Conservation (phyloP, 768 basidiomycete genomes). For the Hericium erinaceus region DNA sequence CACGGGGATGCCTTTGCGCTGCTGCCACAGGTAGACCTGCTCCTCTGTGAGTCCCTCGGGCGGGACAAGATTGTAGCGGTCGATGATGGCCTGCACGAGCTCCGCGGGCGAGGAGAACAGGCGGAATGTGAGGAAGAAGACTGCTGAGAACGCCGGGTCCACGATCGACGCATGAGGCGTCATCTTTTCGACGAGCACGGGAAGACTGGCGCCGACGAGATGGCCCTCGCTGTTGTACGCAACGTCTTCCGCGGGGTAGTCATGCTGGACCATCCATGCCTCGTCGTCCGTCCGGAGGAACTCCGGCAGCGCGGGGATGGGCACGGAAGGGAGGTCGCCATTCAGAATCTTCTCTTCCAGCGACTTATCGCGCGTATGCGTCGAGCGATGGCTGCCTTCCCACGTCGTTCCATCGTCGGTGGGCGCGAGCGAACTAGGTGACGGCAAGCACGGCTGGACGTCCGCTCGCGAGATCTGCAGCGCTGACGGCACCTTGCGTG, state of each 20-base stretch:
- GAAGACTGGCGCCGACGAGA: conserved; percentile 84
- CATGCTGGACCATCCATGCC: conserved; percentile 56
- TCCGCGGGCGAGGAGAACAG: conserved; percentile 75
- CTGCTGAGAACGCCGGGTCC: conserved; percentile 75
- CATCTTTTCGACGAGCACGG: conserved; percentile 92
- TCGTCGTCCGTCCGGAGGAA: conserved; percentile 28
- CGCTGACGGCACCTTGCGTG: not conserved
- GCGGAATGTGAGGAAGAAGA: conserved; percentile 95
- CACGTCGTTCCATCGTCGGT: conserved; percentile 51
- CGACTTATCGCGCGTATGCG: conserved; percentile 23
- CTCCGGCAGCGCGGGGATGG: conserved; percentile 26
- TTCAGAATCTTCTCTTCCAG: conserved; percentile 48
- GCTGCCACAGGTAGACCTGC: conserved; percentile 69
- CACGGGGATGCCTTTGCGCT: conserved; percentile 82
- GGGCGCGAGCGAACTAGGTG: conserved; percentile 37
- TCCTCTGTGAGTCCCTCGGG: conserved; percentile 47
- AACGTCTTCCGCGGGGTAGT: conserved; percentile 77
- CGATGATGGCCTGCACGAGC: conserved; percentile 67
- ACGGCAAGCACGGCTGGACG: conserved; percentile 28
- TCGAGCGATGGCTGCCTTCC: conserved; percentile 32
- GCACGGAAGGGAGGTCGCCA: conserved; percentile 42
- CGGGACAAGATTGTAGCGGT: conserved; percentile 75
- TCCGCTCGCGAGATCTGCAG: not conserved
- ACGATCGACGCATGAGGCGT: conserved; percentile 90
- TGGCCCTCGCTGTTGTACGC: conserved; percentile 85